Evolutionary conservation across 2,329 filamentous ascomycete species (phyloP), one percentile per base, ranked within the genome.

Genomic region (Blastomyces silverae): DNA sequence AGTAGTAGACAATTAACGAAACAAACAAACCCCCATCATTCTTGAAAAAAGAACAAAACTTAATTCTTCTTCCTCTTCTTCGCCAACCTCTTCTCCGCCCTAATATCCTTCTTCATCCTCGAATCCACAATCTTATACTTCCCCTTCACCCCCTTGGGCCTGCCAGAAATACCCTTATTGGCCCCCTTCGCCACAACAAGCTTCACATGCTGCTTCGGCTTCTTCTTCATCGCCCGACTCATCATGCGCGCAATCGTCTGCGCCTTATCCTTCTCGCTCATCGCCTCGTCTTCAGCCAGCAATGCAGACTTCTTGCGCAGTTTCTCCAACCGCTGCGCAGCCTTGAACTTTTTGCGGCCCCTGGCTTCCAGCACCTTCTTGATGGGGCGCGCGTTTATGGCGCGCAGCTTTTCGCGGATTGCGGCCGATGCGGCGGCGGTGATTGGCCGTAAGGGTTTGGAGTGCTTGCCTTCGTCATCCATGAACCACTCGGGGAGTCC

Each of bases 341-440:
- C 88, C 84, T 95, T 95, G 78, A 96, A 89, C 81, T 97, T 97
- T 87, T 99, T 99, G 66, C 94, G 85, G 46, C 92, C 93, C 79
- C 95, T 92, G 31, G 94, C 94, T 79, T 99, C 94, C 71, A 90
- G 89, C 42, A 99, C 94, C 82, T 99, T 99, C 84, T 99, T 99
- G 85, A 97, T 97, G 0, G 94, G 94, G 42, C 94, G 87, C 8
- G 93, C 94, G 75, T 99, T 97, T 71, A 96, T 85, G 0, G 94
- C 92, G 42, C 93, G 89, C 74, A 90, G 76, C 79, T 99, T 99
- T 73, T 97, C 93, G 77, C 94, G 92, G 81, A 99, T 97, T 1
- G 94, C 94, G 17, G 86, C 83, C 0, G 93, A 92, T 0, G 90
- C 95, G 44, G 91, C 91, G 71, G 94, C 94, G 61, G 88, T 92